Evolutionary conservation across 192 early-diverging fungal species (phyloP).

Genomic region (Helicostylum pulchrum): DNA sequence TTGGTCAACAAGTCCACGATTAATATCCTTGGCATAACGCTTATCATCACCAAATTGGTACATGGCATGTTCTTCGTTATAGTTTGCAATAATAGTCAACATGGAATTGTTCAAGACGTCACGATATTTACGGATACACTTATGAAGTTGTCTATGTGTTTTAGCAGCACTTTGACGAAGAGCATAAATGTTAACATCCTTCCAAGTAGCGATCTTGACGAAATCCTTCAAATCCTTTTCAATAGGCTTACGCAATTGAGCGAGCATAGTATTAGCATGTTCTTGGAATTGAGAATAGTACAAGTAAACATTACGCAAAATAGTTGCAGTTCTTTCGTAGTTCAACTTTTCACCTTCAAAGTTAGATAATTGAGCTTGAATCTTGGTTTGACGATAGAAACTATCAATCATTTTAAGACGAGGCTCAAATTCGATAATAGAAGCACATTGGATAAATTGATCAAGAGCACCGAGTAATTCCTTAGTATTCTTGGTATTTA

Average conservation of each 20-base stretch:
- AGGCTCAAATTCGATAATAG: conserved; percentile 74
- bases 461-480: conserved; percentile 67
- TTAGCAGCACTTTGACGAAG: conserved; percentile 84
- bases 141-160: conserved; percentile 88
- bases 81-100: conserved; percentile 58
- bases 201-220: conserved; percentile 95
- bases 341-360: conserved; percentile 17
- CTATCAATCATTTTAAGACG: conserved; percentile 52
- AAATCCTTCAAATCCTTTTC: conserved; percentile 88
- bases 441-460: conserved; percentile 75
- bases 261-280: conserved; percentile 55
- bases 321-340: conserved; percentile 36
- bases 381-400: conserved; percentile 22
- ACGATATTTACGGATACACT: conserved; percentile 85
- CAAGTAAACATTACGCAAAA: conserved; percentile 68
- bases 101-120: conserved; percentile 75
- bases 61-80: conserved; percentile 42
- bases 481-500: conserved; percentile 34
- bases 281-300: conserved; percentile 81
- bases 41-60: conserved; percentile 38
- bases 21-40: conserved; percentile 25
- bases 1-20: conserved; percentile 36
- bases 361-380: conserved; percentile 31
- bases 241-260: conserved; percentile 65
- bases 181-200: conserved; percentile 93